Conservation (phyloP, 2,329 filamentous ascomycete genomes). For the Aureobasidium sp. region DNA sequence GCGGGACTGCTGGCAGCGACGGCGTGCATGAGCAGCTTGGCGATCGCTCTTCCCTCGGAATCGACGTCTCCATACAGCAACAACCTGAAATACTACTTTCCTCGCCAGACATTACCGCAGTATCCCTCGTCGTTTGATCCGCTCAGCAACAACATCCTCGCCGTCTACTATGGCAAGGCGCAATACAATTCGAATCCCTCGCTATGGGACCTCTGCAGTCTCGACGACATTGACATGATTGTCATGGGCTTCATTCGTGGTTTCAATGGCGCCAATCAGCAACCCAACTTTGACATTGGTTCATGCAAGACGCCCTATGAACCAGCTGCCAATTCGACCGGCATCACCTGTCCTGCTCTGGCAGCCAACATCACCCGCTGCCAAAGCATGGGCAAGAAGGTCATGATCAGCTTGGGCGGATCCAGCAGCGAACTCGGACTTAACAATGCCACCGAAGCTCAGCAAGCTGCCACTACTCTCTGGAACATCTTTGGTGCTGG, state of each 20-base stretch:
- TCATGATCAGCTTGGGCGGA: constrained; percentile 43
- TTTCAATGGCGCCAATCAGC: not conserved
- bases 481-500: constrained; percentile 42
- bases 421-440: constrained; percentile 32
- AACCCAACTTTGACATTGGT: constrained; percentile 1
- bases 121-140: not conserved
- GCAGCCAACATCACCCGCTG: constrained; percentile 36
- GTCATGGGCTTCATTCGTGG: constrained; percentile 10
- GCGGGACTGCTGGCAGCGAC: not conserved
- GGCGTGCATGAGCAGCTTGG: not conserved
- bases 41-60: not conserved
- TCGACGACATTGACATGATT: constrained; percentile 9
- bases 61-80: not conserved
- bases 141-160: not conserved
- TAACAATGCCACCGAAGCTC: constrained; percentile 32
- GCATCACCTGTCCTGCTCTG: constrained; percentile 1
- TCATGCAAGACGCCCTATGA: not conserved
- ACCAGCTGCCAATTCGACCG: not conserved
- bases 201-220: not conserved
- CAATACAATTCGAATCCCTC: not conserved
- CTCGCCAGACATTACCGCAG: not conserved
- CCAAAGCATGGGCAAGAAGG: constrained; percentile 38
- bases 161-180: constrained; percentile 15
- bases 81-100: not conserved
- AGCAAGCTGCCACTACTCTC: constrained; percentile 37